A percentile compares a stretch with the other conserved stretches of the same genome.
These are phyloP conservation scores for Phytophthora kernoviae DNA, from an alignment of 352 stramenopile species.

Conservation along the genomic window DNA sequence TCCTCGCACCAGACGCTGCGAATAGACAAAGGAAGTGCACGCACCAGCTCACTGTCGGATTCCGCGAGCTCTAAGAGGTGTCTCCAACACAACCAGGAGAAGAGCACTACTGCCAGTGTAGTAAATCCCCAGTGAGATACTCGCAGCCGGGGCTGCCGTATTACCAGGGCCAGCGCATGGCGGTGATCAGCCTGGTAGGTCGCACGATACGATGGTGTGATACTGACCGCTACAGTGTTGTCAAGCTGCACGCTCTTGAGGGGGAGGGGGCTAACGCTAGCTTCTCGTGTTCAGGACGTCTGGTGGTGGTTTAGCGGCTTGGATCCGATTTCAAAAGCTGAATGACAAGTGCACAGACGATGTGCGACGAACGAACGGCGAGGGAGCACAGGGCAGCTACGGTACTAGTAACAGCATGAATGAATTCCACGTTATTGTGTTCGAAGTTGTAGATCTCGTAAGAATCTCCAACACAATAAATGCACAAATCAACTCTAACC, in stretches of 20 bases:
- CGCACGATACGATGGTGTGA: too few species aligned
- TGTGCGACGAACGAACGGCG: background rate
- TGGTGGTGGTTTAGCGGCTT: background rate
- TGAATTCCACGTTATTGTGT: too few species aligned
- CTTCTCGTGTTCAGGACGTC: background rate
- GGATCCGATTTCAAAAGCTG: background rate
- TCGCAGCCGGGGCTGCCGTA: background rate
- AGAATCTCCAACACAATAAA: too few species aligned
- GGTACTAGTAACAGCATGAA: too few species aligned
- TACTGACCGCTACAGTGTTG: too few species aligned
- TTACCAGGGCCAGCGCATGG: too few species aligned
- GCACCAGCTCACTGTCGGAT: slow-evolving; percentile 21
- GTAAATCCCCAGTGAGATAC: slow-evolving; percentile 11
- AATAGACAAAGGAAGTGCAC: slow-evolving; percentile 11
- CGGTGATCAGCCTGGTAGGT: too few species aligned
- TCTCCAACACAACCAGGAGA: slow-evolving; percentile 20
- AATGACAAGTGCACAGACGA: background rate
- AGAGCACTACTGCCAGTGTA: slow-evolving; percentile 4
- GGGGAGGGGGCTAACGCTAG: too few species aligned
- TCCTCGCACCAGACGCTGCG: slow-evolving; percentile 35
- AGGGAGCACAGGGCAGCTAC: too few species aligned
- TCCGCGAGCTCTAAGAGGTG: slow-evolving; percentile 28
- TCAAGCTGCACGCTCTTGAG: too few species aligned
- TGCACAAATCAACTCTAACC: too few species aligned
- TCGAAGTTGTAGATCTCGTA: too few species aligned